Percentiles rank a stretch among this genome's conserved stretches.
Conservation (phyloP, 495 filamentous ascomycete genomes). For the Neurospora sp. region DNA sequence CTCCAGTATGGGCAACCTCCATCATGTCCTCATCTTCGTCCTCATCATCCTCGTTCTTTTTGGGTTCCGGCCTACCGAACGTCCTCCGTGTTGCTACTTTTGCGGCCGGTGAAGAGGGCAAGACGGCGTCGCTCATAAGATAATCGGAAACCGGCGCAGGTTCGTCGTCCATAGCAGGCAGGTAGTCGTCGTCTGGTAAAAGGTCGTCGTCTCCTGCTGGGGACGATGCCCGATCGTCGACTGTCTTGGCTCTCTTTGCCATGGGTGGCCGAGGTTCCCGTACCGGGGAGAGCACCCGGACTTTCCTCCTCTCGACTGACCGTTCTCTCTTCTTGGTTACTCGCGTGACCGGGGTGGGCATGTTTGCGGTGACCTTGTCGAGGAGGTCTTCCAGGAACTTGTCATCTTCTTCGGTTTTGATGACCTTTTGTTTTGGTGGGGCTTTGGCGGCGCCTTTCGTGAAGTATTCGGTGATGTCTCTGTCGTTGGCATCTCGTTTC, state of each 20-base stretch:
- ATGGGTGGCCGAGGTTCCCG: conserved; percentile 31
- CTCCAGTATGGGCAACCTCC: conserved; percentile 70
- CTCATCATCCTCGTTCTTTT: conserved; percentile 54
- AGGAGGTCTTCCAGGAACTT: conserved; percentile 77
- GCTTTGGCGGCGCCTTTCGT: conserved; percentile 56
- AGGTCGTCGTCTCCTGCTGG: conserved; percentile 31
- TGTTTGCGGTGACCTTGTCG: conserved; percentile 79
- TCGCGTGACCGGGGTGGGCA: conserved; percentile 45
- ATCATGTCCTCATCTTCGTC: conserved; percentile 68
- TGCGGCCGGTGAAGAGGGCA: conserved; percentile 74
- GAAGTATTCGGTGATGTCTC: conserved; percentile 90
- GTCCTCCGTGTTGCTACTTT: conserved; percentile 71
- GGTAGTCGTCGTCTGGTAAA: conserved; percentile 46
- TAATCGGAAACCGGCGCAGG: conserved; percentile 26
- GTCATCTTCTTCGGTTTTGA: conserved; percentile 73
- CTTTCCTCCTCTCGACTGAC: conserved; percentile 63
- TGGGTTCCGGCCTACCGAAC: conserved; percentile 39
- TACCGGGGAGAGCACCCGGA: conserved; percentile 70
- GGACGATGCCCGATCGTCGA: conserved; percentile 31
- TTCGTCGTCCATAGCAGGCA: conserved; percentile 47
- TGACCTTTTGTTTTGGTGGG: conserved; percentile 64
- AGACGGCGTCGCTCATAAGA: conserved; percentile 68
- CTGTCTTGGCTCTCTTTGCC: conserved; percentile 41
- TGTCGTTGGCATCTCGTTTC: conserved; percentile 75
- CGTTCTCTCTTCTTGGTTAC: conserved; percentile 52